phyloP scores from a whole-genome alignment of 2,329 filamentous ascomycete genomes.

The Colletotrichum sp. region DNA sequence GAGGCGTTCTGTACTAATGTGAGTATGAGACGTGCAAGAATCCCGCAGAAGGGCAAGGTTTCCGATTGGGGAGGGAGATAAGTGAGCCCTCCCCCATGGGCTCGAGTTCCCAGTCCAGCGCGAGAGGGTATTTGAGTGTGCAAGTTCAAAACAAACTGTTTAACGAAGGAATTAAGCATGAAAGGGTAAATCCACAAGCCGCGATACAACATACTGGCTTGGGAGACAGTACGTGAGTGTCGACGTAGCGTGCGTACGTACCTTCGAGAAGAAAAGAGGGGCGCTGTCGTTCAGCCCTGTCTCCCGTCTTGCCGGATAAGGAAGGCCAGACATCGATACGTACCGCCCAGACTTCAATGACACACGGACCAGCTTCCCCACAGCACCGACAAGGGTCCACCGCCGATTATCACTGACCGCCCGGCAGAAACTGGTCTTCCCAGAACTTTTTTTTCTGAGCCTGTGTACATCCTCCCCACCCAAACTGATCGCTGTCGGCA shows the following conservation, averaged over 20 bases:
- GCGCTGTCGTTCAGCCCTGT: neutral
- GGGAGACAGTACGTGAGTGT: neutral
- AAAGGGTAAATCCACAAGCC: neutral
- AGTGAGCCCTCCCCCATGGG: neutral
- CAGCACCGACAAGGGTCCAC: neutral
- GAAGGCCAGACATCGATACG: conserved; percentile 6
- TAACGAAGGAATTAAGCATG: neutral
- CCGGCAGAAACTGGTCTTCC: conserved; percentile 32
- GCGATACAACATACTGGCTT: neutral
- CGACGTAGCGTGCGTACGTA: neutral
- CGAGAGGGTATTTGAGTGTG: fast-evolving
- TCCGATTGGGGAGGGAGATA: neutral
- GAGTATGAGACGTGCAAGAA: neutral
- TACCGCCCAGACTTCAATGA: neutral
- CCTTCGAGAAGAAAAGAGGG: neutral
- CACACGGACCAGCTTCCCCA: neutral
- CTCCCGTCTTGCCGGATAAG: neutral
- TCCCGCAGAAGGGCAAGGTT: neutral
- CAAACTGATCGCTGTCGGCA: neutral
- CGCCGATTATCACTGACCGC: conserved; percentile 25
- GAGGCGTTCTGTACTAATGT: neutral
- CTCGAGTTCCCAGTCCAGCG: neutral
- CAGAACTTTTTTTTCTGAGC: conserved; percentile 12
- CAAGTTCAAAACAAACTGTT: neutral
- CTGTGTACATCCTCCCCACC: conserved; percentile 6